These are phyloP conservation scores for Lanzia echinophila DNA, from an alignment of 2,329 filamentous ascomycete genomes.

Conservation along the genomic window DNA sequence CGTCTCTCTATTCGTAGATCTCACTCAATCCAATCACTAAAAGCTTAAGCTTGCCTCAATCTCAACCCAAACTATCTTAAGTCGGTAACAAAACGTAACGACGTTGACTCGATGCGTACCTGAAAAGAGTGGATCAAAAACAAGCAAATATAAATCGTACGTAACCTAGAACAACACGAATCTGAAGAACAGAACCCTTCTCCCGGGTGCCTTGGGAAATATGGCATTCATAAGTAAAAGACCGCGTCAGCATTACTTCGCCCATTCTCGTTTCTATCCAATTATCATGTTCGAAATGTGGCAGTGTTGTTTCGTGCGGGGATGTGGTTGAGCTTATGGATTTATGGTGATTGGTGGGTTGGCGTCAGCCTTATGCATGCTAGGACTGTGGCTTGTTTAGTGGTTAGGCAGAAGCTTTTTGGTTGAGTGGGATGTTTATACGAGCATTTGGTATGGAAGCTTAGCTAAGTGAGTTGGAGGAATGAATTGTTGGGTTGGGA, in stretches of 20 bases:
- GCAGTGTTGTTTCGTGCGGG: not conserved
- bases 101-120: not conserved
- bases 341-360: not conserved
- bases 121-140: not conserved
- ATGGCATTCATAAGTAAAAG: conserved; percentile 10
- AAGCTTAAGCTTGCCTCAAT: too few relatives aligned
- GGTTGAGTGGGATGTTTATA: not conserved
- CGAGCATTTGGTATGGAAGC: not conserved
- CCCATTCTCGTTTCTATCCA: not conserved
- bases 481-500: too few relatives aligned
- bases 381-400: not conserved
- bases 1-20: not conserved
- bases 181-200: not conserved
- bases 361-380: not conserved
- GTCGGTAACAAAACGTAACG: not conserved
- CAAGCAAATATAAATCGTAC: too few relatives aligned
- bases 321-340: not conserved
- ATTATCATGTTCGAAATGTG: not conserved
- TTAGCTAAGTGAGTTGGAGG: too few relatives aligned
- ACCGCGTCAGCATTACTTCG: not conserved
- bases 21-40: not conserved
- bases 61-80: too few relatives aligned
- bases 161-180: too few relatives aligned
- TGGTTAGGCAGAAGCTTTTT: conserved; percentile 7
- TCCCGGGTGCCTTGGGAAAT: not conserved